Evolutionary conservation across 2,329 filamentous ascomycete species (phyloP), one percentile per base, ranked within the genome.

Genomic region (Lecanicillium sp.): DNA sequence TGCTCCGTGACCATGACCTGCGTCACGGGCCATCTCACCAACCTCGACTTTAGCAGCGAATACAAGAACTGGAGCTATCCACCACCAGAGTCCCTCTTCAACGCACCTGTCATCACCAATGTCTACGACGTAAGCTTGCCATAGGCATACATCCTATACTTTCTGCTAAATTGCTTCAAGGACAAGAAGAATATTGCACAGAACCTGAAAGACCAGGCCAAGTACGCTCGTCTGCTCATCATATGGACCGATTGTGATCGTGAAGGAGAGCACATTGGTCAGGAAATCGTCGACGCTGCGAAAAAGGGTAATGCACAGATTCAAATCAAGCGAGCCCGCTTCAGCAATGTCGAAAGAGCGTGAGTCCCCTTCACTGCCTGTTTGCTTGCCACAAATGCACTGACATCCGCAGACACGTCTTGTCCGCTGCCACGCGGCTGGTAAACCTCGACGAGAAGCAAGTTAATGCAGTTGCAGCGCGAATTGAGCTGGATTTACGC

Each of bases 231-330:
- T 48, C 81, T 84, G 11, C 74, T 98, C 26, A 91, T 94, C 65
- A 96, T 98, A 58, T 98, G 93, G 93, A 98, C 93, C 1, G 93
- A 98, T 75, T 97, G 93, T 67, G 93, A 98, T 73, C 83, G 90
- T 48, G 93, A 98, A 73, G 93, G 93, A 29, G 93, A 98, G 65
- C 87, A 97, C 62, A 98, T 98, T 56, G 93, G 93, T 6, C 78
- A 86, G 32, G 91, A 98, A 64, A 91, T 98, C 52, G 83, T 89
- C 37, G 79, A 86, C 44, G 84, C 91, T 50, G 93, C 93, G 5
- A 72, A 75, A 39, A 81, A 82, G 59, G 84, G 79, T 9, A 97
- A 96, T 54, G 67, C 75, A 9, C 72, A 72, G 2, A 82, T 98
- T 35, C 76, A 89, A 52, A 79, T 96, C 49, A 93, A 88, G 61